Base-by-base conservation (phyloP, 1,139 yeast species). In the Taphrina communis region DNA sequence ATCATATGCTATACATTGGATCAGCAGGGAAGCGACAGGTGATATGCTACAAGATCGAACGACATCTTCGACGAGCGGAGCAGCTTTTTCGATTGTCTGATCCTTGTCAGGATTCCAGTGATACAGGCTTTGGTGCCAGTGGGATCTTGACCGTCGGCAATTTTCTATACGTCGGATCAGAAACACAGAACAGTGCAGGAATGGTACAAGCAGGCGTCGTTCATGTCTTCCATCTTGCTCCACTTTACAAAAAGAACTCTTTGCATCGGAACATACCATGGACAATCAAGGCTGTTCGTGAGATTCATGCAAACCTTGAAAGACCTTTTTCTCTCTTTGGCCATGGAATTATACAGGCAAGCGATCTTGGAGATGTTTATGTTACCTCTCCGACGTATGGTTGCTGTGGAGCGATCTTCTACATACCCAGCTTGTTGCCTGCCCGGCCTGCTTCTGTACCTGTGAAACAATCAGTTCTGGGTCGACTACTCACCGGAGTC, bases 51-150 rank as follows among this genome's bases (percentile, higher is more conserved):
- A 53, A 63, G 31, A n/a, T 55, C 9, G 46, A 44, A 9, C 51
- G 52, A 19, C 7, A 6, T 19, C n/a, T 42, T 1, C 9, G 31
- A 58, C 11, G 35, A 31, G 11, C 39, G 35, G 42, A 25, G n/a
- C 35, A 58, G 44, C 52, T 58, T 51, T 63, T 53, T 35, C 39
- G n/a, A 4, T 12, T 63, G 8, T n/a, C 21, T 1, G 67, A 63
- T 46, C 61, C 67, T 9, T 46, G 60, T 9, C 38, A 19, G 38
- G 60, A 63, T 12, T 11, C 9, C n/a, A 41, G 55, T 11, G 55
- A 55, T 44, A 63, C 61, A n/a, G 67, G 61, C 25, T 63, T 63
- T 36, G 67, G 67, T 14, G 36, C 60, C 11, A 42, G 55, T 1
- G 61, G 39, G n/a, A 9, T 42, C 7, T 36, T 63, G 39, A n/a